Conservation (phyloP, 768 basidiomycete genomes). For the Auricularia auricula-judae region DNA sequence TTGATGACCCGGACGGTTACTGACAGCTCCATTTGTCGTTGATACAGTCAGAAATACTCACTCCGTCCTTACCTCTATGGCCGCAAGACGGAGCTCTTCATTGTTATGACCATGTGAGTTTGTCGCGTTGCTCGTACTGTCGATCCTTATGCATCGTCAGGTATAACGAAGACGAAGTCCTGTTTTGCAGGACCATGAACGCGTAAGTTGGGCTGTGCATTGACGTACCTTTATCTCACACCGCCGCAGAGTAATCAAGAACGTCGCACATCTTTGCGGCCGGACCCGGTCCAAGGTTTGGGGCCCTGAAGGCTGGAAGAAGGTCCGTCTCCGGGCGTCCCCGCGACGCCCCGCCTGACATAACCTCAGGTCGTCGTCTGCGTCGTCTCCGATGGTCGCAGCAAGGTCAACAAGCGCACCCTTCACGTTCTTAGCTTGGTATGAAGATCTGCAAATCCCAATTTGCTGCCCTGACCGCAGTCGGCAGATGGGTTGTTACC, state of each 20-base stretch:
- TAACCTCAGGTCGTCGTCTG: constrained; percentile 55
- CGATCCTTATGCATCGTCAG: not conserved
- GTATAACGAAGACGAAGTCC: constrained; percentile 80
- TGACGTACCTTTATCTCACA: not conserved
- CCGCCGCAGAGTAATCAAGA: constrained; percentile 64
- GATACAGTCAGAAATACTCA: constrained; percentile 39
- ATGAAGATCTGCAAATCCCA: constrained; percentile 13
- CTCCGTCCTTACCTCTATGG: constrained; percentile 69
- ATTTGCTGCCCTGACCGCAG: not conserved
- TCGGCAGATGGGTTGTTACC: constrained; percentile 69
- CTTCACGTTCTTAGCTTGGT: constrained; percentile 80
- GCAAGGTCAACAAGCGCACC: constrained; percentile 81
- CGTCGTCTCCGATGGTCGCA: constrained; percentile 76
- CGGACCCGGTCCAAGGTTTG: constrained; percentile 64
- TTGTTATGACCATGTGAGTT: constrained; percentile 78
- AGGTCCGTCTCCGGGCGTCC: constrained; percentile 17
- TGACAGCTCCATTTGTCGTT: too few relatives aligned
- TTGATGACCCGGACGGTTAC: not conserved
- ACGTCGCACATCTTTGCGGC: constrained; percentile 67
- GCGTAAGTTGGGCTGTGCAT: constrained; percentile 34
- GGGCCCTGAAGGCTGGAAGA: constrained; percentile 87
- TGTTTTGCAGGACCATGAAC: constrained; percentile 77
- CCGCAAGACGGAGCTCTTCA: constrained; percentile 83
- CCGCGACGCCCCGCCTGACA: not conserved
- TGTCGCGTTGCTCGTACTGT: constrained; percentile 9